Base-by-base conservation (phyloP, 345 rosid species). In the Limnanthes douglasii region DNA sequence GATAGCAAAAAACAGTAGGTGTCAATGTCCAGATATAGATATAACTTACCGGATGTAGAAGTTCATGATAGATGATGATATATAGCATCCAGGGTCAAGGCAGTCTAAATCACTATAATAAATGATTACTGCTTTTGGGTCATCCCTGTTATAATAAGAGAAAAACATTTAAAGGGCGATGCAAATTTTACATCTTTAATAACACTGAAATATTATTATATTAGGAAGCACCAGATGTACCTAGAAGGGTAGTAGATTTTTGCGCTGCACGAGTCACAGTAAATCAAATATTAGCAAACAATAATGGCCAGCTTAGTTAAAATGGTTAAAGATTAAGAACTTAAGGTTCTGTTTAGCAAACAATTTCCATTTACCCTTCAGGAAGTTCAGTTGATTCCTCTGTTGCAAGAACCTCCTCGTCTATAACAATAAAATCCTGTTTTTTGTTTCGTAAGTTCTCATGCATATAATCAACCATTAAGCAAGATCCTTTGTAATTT, bases 21-120 rank as follows among this genome's bases (percentile, higher is more conserved):
- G 33, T 31, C 8, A 26, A 26, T 26, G 11, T 6, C 28, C 20
- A 44, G 25, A 5, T 34, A 11, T 17, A 31, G 8, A 5, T 26
- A 12, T 37, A 16, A 57, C 64, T 46, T 54, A 80, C 98, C 72
- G 60, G 31, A 80, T 63, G 57, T 90, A 84, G 45, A 84, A 90
- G 40, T 84, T 90, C 82, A 84, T 80, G 24, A 84, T 62, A 12
- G 81, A 59, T 3, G 98, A 84, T 18, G 78, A 70, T 60, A 90
- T 51, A 56, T 37, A 77, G 19, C 58, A 72, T 53, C 41, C 56
- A 50, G 93, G 83, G 11, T 51, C 68, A 56, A 90, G 92, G 59
- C 86, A 73, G 5, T 63, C 42, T 21, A 74, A 35, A 53, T 90
- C 94, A 9, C 37, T 44, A 64, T 42, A 71, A 62, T 58, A 62